A percentile compares a stretch with the other conserved stretches of the same genome.
These are phyloP conservation scores for Vanderwaltozyma yarrowii DNA, from an alignment of 805 yeast species.

Conservation along the genomic window DNA sequence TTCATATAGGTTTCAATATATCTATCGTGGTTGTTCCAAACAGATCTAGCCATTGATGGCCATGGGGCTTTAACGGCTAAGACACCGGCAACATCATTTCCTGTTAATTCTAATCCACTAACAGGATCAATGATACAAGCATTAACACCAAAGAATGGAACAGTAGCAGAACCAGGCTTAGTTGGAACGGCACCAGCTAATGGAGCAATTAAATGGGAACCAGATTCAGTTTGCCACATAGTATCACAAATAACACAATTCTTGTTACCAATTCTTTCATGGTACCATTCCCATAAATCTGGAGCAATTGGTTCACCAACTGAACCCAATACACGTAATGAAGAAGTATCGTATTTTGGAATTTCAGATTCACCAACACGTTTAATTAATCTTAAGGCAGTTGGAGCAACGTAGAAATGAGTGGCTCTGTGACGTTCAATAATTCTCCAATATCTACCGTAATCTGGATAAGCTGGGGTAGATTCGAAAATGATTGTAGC, in stretches of 20 bases:
- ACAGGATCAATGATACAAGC: constrained; percentile 91
- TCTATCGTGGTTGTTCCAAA: constrained; percentile 78
- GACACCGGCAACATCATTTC: constrained; percentile 93
- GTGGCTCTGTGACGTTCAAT: constrained; percentile 83
- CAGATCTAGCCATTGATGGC: constrained; percentile 99
- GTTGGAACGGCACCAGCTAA: constrained; percentile 90
- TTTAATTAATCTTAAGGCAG: constrained; percentile 84
- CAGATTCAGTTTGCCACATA: constrained; percentile 98
- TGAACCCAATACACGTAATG: constrained; percentile 89
- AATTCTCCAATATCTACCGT: constrained; percentile 94
- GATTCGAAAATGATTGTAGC: constrained; percentile 93
- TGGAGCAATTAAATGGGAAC: constrained; percentile 90
- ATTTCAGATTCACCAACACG: constrained; percentile 84
- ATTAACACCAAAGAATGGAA: constrained; percentile 92
- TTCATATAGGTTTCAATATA: constrained; percentile 85
- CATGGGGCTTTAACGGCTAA: constrained; percentile 82
- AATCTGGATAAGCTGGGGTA: constrained; percentile 94
- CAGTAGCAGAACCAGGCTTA: constrained; percentile 94
- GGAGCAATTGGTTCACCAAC: constrained; percentile 99
- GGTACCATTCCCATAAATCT: constrained; percentile 98
- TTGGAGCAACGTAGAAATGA: constrained; percentile 97
- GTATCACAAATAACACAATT: constrained; percentile 91
- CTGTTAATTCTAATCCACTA: constrained; percentile 71
- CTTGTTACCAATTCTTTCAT: constrained; percentile 80
- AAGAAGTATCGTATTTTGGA: constrained; percentile 66